Evolutionary conservation across 306 rosid species (phyloP), one percentile per base, ranked within the genome.

Genomic region (Cucurbita maxima): DNA sequence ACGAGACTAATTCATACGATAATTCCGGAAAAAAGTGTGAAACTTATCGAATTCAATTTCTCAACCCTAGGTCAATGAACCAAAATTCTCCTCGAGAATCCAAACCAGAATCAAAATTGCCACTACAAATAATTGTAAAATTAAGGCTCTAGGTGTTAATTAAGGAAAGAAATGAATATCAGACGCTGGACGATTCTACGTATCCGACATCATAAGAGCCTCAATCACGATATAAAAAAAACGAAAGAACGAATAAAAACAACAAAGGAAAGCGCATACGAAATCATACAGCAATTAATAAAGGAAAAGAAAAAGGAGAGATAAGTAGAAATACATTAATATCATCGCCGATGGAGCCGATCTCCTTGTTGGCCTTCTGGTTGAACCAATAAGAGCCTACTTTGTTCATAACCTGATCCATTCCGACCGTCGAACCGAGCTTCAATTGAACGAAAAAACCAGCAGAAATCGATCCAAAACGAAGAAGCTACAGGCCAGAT

Each of bases 341-440:
- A 16, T 75, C 78, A 10, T 75, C 58, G 60, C 71, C 71, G 59
- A 75, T 61, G 51, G 71, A 59, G 48, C 30, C 63, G 72, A 75
- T 45, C 71, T 75, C 71, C 72, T 75, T 75, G 71, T 6, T 30
- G 8, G 78, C 78, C 72, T 59, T 75, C 58, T 75, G 78, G 51
- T 0, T 75, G 72, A 75, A 60, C 78, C 78, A 75, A 38, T 59
- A 61, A 25, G 78, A 75, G 7, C 78, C 78, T 4, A 50, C 72
- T 57, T 75, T 75, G 71, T 61, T 75, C 78, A 58, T 36, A 58
- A 75, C 18, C 78, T 75, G 78, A 75, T 75, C 78, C 78, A 75
- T 75, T 47, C 22, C 43, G 13, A 73, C 6, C 18, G 6, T 60
- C 14, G 15, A 59, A 16, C 22, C 43, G 19, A 73, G 10, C 18